A percentile compares a stretch with the other conserved stretches of the same genome.
These are phyloP conservation scores for Allium fistulosum DNA, from an alignment of 106 monocot genomes.

Conservation along the genomic window DNA sequence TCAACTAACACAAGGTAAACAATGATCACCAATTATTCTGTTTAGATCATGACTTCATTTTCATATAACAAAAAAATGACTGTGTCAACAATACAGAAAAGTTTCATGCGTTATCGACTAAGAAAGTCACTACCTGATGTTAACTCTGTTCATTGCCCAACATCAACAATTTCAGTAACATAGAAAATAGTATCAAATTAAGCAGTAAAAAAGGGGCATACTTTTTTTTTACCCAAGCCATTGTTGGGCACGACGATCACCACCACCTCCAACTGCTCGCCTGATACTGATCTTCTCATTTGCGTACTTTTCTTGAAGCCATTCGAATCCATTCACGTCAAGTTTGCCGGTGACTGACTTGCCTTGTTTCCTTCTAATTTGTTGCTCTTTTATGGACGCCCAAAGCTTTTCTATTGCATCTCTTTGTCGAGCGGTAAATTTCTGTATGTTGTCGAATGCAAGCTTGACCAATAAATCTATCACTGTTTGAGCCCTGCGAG, in stretches of 20 bases:
- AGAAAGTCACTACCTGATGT: too few species aligned
- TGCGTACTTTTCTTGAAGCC: conserved; percentile 87
- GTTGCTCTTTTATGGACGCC: conserved; percentile 80
- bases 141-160: too few species aligned
- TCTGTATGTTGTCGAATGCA: conserved; percentile 60
- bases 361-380: conserved; percentile 86
- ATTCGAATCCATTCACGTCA: conserved; percentile 90
- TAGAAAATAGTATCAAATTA: too few species aligned
- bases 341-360: conserved; percentile 86
- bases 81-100: too few species aligned
- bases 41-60: too few species aligned
- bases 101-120: too few species aligned
- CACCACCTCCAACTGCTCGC: conserved; percentile 62
- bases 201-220: too few species aligned
- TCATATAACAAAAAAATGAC: too few species aligned
- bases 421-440: conserved; percentile 66
- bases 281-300: conserved; percentile 90
- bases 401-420: conserved; percentile 84
- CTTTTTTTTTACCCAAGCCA: conserved; percentile 77
- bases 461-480: conserved; percentile 92
- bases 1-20: too few species aligned
- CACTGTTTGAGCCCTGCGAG: conserved; percentile 79
- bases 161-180: too few species aligned
- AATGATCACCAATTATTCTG: too few species aligned
- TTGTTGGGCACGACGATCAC: conserved; percentile 61